A percentile compares a stretch with the other conserved stretches of the same genome.
Evolutionary conservation across 2,329 filamentous ascomycete genomes (phyloP).

Genomic region (Botrytis cinerea): DNA sequence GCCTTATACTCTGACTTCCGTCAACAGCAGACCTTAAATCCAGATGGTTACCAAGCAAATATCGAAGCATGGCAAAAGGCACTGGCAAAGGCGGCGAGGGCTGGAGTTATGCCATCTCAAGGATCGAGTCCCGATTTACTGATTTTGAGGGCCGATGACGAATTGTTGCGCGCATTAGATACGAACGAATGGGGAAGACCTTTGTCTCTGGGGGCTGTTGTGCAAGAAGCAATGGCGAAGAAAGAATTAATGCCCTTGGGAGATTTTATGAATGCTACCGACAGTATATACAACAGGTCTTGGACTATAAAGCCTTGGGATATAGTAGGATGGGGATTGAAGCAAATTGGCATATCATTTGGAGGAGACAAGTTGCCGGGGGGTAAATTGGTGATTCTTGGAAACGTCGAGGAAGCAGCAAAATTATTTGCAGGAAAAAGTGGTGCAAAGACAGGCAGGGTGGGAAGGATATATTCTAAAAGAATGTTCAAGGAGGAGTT

Average conservation of each 20-base stretch:
- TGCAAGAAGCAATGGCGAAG: constrained; percentile 70
- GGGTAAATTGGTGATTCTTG: constrained; percentile 66
- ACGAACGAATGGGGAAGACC: constrained; percentile 79
- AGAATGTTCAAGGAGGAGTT: constrained; percentile 64
- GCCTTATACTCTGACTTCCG: constrained; percentile 89
- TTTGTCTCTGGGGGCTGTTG: constrained; percentile 74
- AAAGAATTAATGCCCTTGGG: constrained; percentile 70
- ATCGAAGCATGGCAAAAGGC: constrained; percentile 76
- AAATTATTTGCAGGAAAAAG: constrained; percentile 54
- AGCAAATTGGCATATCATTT: constrained; percentile 62
- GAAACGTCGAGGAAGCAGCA: constrained; percentile 61
- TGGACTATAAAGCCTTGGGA: constrained; percentile 64
- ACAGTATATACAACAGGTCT: constrained; percentile 79
- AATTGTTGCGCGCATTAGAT: constrained; percentile 70
- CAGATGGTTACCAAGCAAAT: constrained; percentile 83
- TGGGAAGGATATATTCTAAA: constrained; percentile 69
- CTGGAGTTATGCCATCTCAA: constrained; percentile 52
- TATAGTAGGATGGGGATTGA: constrained; percentile 73
- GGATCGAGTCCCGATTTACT: constrained; percentile 52
- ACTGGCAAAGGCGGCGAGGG: constrained; percentile 66
- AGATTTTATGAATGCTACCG: constrained; percentile 64
- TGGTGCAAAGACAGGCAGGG: constrained; percentile 49
- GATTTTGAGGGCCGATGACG: constrained; percentile 57
- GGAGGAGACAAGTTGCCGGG: constrained; percentile 58
- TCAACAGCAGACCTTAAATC: constrained; percentile 72